These are phyloP conservation scores for Gnaphalium uliginosum DNA, from an alignment of 129 eudicot species.

Conservation along the genomic window DNA sequence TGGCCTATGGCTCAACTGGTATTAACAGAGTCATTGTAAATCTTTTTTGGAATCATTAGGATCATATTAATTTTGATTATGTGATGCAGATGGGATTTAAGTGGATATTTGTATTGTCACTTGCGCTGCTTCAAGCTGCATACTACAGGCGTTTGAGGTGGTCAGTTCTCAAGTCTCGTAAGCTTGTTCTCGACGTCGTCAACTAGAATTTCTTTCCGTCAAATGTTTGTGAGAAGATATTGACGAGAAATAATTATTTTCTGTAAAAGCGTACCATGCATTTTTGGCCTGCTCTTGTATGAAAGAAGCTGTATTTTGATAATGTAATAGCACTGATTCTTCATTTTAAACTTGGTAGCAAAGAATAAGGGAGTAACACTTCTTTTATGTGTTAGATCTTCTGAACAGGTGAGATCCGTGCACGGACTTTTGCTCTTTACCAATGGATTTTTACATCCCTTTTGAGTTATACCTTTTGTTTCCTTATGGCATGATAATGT, in stretches of 20 bases:
- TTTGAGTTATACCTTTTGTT: no score
- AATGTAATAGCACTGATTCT: constrained; percentile 19
- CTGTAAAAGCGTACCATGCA: constrained; percentile 38
- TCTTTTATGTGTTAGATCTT: constrained; percentile 18
- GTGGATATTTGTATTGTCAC: constrained; percentile 80
- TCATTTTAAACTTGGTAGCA: constrained; percentile 22
- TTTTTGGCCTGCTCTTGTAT: constrained; percentile 27
- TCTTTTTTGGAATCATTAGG: neutral
- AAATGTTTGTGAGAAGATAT: constrained; percentile 25
- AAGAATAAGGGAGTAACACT: constrained; percentile 31
- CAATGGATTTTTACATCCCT: neutral
- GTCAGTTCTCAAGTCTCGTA: constrained; percentile 80
- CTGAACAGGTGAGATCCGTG: neutral
- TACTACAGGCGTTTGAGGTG: constrained; percentile 81
- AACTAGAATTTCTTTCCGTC: constrained; percentile 40
- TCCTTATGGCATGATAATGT: no score
- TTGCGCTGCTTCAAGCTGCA: constrained; percentile 81
- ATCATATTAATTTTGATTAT: neutral
- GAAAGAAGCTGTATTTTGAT: constrained; percentile 29
- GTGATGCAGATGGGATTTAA: constrained; percentile 82
- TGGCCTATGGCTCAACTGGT: neutral
- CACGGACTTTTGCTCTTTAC: neutral
- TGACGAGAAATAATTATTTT: constrained; percentile 34
- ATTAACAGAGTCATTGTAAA: neutral
- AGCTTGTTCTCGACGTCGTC: constrained; percentile 76